These are phyloP conservation scores for Boletus edulis DNA, from an alignment of 768 basidiomycete genomes.

Conservation along the genomic window DNA sequence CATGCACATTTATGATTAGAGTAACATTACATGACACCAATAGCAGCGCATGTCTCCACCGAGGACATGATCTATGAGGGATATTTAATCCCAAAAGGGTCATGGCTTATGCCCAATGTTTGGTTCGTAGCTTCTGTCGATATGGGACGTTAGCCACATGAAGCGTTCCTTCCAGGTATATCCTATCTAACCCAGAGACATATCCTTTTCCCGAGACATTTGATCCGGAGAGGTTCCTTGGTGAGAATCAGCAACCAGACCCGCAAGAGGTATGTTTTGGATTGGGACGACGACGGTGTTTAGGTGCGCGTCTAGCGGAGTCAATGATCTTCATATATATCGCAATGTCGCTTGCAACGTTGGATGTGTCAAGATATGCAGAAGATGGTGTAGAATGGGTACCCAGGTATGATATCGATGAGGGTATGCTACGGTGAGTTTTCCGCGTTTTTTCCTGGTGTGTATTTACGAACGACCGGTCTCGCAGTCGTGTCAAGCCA, in stretches of 20 bases:
- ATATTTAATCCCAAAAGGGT: conserved; percentile 23
- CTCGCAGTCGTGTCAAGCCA: not conserved
- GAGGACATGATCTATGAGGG: conserved; percentile 7
- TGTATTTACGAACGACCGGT: too few relatives aligned
- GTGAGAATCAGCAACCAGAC: not conserved
- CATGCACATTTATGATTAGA: not conserved
- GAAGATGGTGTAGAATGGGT: not conserved
- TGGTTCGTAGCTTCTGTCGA: conserved; percentile 3
- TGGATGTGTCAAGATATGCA: conserved; percentile 4
- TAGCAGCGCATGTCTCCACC: not conserved
- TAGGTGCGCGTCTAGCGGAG: not conserved
- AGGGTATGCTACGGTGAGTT: not conserved
- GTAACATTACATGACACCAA: not conserved
- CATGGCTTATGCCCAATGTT: not conserved
- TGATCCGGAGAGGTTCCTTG: conserved; percentile 6
- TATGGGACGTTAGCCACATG: not conserved
- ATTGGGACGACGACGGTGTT: conserved; percentile 7
- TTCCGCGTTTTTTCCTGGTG: not conserved
- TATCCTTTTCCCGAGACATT: conserved; percentile 2
- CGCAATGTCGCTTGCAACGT: conserved; percentile 8
- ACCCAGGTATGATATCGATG: not conserved
- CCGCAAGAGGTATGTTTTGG: conserved; percentile 10
- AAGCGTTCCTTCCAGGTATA: not conserved
- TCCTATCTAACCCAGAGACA: not conserved
- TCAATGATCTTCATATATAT: conserved; percentile 1